These are phyloP conservation scores for Entomophthora muscae DNA, from an alignment of 371 early-diverging fungal genomes.

Conservation along the genomic window DNA sequence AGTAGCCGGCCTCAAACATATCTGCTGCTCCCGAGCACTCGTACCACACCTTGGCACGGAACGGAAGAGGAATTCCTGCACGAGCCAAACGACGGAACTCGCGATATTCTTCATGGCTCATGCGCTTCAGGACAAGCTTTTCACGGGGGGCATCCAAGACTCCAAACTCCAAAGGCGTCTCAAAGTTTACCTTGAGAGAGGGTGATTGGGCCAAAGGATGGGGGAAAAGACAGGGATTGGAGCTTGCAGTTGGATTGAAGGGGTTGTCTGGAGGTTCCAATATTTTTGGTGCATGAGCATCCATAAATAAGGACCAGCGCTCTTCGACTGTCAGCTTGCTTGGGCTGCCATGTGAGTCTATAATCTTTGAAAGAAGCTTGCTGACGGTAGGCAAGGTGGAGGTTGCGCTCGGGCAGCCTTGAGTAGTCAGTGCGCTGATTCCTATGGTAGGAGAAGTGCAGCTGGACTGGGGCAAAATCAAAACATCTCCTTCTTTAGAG, in stretches of 20 bases:
- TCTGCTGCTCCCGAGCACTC: slow-evolving; percentile 18
- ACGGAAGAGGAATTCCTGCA: slow-evolving; percentile 16
- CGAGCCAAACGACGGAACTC: slow-evolving; percentile 13
- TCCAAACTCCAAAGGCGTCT: neutral
- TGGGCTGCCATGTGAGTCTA: neutral
- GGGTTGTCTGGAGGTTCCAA: neutral
- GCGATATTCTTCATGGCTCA: neutral
- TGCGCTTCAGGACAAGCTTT: neutral
- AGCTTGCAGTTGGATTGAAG: neutral
- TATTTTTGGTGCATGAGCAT: neutral
- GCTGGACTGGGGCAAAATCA: neutral
- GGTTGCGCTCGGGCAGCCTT: neutral
- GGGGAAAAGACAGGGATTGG: neutral
- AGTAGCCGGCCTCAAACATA: slow-evolving; percentile 17
- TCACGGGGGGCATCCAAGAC: neutral
- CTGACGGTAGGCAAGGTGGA: neutral
- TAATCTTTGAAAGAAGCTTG: neutral
- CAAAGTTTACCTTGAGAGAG: neutral
- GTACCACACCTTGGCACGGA: slow-evolving; percentile 15
- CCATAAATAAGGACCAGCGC: slow-evolving; percentile 4
- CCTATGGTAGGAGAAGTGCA: slow-evolving; percentile 8
- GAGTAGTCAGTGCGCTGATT: neutral
- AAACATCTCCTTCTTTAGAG: neutral
- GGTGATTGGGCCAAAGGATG: neutral
- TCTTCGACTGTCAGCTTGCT: neutral